These are phyloP conservation scores for Tuber borchii DNA, from an alignment of 495 filamentous ascomycete species.

Conservation along the genomic window DNA sequence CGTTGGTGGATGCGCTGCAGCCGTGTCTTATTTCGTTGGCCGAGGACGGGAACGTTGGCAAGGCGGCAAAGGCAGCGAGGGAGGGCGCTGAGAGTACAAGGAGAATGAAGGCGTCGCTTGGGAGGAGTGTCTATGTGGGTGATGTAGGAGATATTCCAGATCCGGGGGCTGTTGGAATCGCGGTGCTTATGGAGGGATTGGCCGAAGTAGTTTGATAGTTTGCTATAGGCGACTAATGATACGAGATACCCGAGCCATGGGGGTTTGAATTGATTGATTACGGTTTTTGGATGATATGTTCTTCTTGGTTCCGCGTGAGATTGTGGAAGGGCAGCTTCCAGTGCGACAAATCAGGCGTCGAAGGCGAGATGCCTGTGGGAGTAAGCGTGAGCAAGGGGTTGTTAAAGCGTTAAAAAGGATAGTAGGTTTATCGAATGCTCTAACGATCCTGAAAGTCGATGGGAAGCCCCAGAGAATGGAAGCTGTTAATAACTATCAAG, in stretches of 20 bases:
- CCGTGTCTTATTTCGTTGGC: slow-evolving; percentile 74
- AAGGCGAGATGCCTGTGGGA: background rate
- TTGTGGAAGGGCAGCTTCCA: background rate
- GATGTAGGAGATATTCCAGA: slow-evolving; percentile 81
- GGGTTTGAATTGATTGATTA: background rate
- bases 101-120: slow-evolving; percentile 83
- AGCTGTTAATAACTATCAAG: background rate
- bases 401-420: background rate
- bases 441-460: background rate
- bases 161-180: slow-evolving; percentile 78
- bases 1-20: slow-evolving; percentile 79
- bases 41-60: slow-evolving; percentile 54
- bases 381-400: background rate
- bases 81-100: slow-evolving; percentile 75
- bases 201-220: slow-evolving; percentile 47
- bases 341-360: background rate
- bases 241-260: background rate
- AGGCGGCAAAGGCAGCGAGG: slow-evolving; percentile 67
- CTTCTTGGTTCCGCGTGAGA: background rate
- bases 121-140: slow-evolving; percentile 85
- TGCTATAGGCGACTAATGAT: background rate
- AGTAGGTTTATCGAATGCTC: background rate
- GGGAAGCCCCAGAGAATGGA: background rate
- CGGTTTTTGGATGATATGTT: background rate
- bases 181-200: slow-evolving; percentile 74